phyloP scores from a whole-genome alignment of 1,284 basidiomycete genomes.

The Pseudozyma sp. region DNA sequence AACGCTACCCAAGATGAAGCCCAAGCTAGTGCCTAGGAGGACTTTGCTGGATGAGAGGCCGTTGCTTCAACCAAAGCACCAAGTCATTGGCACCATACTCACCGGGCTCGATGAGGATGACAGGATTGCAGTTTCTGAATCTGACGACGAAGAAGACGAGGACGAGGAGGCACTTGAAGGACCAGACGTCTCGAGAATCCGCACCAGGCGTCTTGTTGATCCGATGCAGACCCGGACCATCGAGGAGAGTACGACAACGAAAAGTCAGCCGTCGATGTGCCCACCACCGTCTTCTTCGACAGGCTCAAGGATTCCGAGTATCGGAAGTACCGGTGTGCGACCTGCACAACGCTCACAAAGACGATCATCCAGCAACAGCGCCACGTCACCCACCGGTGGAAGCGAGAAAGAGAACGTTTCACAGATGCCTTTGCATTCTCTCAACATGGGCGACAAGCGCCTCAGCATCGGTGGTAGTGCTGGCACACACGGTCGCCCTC shows the following conservation, averaged over 20 bases:
- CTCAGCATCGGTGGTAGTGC: slow-evolving; percentile 9
- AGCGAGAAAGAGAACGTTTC: slow-evolving; percentile 35
- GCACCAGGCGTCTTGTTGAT: slow-evolving; percentile 10
- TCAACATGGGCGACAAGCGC: slow-evolving; percentile 3
- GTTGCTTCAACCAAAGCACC: neutral
- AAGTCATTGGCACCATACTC: neutral
- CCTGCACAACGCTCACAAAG: neutral
- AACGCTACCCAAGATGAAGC: slow-evolving; percentile 26
- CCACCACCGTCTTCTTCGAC: neutral
- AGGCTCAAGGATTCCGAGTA: slow-evolving; percentile 28
- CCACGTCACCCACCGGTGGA: neutral
- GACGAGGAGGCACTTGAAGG: slow-evolving; percentile 20
- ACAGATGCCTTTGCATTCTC: neutral
- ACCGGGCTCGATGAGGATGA: slow-evolving; percentile 1
- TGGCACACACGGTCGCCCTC: slow-evolving; percentile 3
- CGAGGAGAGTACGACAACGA: too few species aligned
- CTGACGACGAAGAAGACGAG: slow-evolving; percentile 1
- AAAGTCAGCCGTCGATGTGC: neutral
- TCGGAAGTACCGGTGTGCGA: slow-evolving; percentile 7
- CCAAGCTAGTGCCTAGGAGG: slow-evolving; percentile 11
- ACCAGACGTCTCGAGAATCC: slow-evolving; percentile 36
- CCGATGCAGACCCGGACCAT: neutral
- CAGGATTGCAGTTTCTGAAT: neutral
- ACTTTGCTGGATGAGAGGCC: slow-evolving; percentile 32
- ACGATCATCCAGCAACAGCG: slow-evolving; percentile 21